Conservation (phyloP, 345 rosid species). For the Noccaea caerulescens region DNA sequence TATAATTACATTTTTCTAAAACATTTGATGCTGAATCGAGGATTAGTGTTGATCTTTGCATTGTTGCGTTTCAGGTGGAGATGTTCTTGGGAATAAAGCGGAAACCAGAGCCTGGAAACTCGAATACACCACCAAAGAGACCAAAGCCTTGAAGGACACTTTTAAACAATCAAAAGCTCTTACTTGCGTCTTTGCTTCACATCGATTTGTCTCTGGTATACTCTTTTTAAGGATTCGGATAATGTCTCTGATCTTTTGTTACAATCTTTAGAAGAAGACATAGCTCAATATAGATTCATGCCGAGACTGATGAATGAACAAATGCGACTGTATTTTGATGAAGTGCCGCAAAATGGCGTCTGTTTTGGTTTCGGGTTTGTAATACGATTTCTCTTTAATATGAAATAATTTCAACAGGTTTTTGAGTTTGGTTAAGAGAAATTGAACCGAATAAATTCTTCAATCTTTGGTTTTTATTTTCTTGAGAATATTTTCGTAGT, state of each 20-base stretch:
- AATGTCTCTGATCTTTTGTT: constrained; percentile 18
- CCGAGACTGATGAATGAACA: constrained; percentile 23
- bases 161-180: not conserved
- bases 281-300: constrained; percentile 15
- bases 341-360: not conserved
- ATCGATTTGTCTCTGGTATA: constrained; percentile 17
- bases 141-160: constrained; percentile 54
- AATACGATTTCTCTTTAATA: not conserved
- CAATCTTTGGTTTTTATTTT: not conserved
- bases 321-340: constrained; percentile 9
- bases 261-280: constrained; percentile 22
- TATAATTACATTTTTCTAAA: not conserved
- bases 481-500: not conserved
- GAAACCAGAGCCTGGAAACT: constrained; percentile 57
- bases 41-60: constrained; percentile 22
- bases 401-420: not conserved
- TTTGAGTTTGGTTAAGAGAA: not conserved
- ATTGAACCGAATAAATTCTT: not conserved
- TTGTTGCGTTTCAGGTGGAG: constrained; percentile 65
- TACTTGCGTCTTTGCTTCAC: constrained; percentile 31
- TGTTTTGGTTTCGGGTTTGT: constrained; percentile 17
- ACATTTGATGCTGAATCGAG: constrained; percentile 12
- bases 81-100: constrained; percentile 95
- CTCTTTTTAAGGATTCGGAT: constrained; percentile 27
- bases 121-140: constrained; percentile 56